These are phyloP conservation scores for Solanum dulcamara DNA, from an alignment of 257 asterid species.

Conservation along the genomic window DNA sequence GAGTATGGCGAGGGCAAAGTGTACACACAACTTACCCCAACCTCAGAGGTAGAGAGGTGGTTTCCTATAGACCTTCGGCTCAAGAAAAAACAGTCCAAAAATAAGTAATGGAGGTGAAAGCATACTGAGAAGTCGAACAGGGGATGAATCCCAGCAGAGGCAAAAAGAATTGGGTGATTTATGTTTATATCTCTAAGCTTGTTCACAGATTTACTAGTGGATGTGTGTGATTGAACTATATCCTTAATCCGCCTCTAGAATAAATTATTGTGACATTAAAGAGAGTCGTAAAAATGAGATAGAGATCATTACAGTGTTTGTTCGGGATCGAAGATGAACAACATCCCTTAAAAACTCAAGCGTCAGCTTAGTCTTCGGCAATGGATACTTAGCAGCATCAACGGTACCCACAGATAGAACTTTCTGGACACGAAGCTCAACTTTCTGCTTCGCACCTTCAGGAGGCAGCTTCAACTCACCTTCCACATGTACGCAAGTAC, in stretches of 20 bases:
- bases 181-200: neutral
- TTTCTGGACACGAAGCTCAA: constrained; percentile 61
- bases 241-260: neutral
- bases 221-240: neutral
- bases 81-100: neutral
- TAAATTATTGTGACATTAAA: neutral
- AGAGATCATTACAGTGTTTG: constrained; percentile 25
- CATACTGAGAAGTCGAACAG: neutral
- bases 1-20: no score
- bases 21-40: neutral
- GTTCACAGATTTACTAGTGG: neutral
- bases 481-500: constrained; percentile 68
- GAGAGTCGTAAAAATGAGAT: neutral
- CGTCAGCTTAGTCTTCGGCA: constrained; percentile 70
- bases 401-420: constrained; percentile 69
- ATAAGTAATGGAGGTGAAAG: neutral
- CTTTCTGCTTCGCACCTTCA: constrained; percentile 55
- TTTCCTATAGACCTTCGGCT: neutral
- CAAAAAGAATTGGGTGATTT: neutral
- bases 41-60: neutral
- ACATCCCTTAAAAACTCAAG: constrained; percentile 73
- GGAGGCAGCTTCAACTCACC: constrained; percentile 76
- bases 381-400: constrained; percentile 76
- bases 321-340: constrained; percentile 83
- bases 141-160: neutral